Evolutionary conservation across 2,329 filamentous ascomycete species (phyloP).

Genomic region (Arthrobotrys pseudoclavata): DNA sequence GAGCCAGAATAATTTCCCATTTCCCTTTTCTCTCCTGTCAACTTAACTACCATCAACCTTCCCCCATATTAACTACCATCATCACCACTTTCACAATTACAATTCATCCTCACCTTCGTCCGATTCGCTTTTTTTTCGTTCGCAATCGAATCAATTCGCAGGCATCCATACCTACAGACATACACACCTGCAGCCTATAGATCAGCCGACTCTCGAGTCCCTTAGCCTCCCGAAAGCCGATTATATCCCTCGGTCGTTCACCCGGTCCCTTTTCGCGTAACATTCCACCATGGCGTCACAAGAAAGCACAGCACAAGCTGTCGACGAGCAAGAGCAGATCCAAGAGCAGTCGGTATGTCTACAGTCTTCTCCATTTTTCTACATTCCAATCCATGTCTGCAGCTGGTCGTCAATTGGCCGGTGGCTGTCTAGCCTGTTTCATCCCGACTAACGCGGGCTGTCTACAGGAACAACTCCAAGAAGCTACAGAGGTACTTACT

Average conservation of each 20-base stretch:
- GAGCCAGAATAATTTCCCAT: conserved; percentile 5
- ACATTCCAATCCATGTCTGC: not conserved
- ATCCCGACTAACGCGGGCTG: conserved; percentile 23
- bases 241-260: conserved; percentile 27
- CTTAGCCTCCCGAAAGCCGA: conserved; percentile 26
- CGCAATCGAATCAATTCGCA: not conserved
- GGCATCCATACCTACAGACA: conserved; percentile 1
- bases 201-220: conserved; percentile 23
- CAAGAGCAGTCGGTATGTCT: conserved; percentile 45
- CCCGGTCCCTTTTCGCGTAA: conserved; percentile 52
- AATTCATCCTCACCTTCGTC: conserved; percentile 18
- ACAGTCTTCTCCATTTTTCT: not conserved
- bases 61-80: not conserved
- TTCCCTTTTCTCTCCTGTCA: conserved; percentile 3
- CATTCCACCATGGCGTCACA: conserved; percentile 57
- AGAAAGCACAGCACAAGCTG: conserved; percentile 39
- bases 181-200: not conserved
- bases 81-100: not conserved
- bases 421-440: conserved; percentile 19
- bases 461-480: conserved; percentile 17
- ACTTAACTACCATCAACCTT: not conserved
- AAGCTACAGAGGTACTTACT: conserved; percentile 27
- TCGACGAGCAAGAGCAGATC: conserved; percentile 22
- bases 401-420: conserved; percentile 2
- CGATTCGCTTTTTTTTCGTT: conserved; percentile 8